Base-by-base conservation (phyloP, 441 rosid species). In the Populus hybrid region DNA sequence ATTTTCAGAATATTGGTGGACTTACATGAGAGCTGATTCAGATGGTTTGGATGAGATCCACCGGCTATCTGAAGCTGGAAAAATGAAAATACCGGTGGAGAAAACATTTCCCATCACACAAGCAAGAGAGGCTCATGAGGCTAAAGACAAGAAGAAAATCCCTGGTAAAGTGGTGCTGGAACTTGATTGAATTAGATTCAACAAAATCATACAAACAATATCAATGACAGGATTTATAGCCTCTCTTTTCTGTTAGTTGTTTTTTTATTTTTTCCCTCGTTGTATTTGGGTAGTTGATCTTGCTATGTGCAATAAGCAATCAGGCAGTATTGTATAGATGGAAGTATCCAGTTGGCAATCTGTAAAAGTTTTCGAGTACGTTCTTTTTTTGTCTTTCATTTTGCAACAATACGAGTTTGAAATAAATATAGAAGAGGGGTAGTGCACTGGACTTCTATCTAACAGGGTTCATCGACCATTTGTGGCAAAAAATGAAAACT, bases 11-110 rank as follows among this genome's bases (percentile, higher is more conserved):
- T 96, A 96, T 78, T 90, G 85, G 82, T 95, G 97, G 94, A 84
- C 90, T 4, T 95, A 87, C 80, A 94, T 95, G 98, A 91, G 97
- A 81, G 98, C 97, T 24, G 99, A 94, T 85, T 79, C 91, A 24
- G 99, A 95, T 83, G 98, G 98, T 75, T 83, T 94, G 73, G 84
- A 82, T 9, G 94, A 88, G 89, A 92, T 95, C 78, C 88, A 88
- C 56, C 83, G 89, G 73, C 85, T 95, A 67, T 87, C 87, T 64
- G 97, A 92, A 86, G 87, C 84, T 4, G 93, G 95, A 74, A 94
- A 87, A 88, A 83, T 96, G 80, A 90, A 84, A 81, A 87, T 92
- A 78, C 98, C 97, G 0, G 87, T 96, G 10, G 97, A 93, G 33
- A 94, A 90, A 86, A 90, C 93, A 31, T 96, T 89, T 83, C 89